Conservation (phyloP, 345 rosid genomes). For the Brassica napus region DNA sequence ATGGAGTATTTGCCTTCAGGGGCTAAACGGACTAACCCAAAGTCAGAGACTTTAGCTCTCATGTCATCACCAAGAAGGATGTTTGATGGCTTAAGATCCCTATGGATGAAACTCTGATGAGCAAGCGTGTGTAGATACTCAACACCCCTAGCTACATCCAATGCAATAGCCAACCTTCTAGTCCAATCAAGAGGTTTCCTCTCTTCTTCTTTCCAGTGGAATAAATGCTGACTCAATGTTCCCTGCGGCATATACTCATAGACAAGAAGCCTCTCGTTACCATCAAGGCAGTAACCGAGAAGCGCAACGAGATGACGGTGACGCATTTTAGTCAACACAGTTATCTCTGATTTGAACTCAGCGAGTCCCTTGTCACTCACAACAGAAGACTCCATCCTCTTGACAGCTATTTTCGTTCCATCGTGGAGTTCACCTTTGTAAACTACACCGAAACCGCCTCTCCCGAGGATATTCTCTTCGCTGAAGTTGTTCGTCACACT, state of each 20-base stretch:
- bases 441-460: conserved; percentile 86
- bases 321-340: conserved; percentile 78
- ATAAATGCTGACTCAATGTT: conserved; percentile 53
- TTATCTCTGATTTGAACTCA: conserved; percentile 80
- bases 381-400: conserved; percentile 73
- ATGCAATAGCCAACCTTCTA: conserved; percentile 42
- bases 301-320: conserved; percentile 84
- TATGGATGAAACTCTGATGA: not conserved
- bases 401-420: conserved; percentile 87
- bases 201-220: conserved; percentile 52
- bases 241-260: conserved; percentile 71
- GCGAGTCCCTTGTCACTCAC: conserved; percentile 59
- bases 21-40: conserved; percentile 25
- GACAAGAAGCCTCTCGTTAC: conserved; percentile 78
- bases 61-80: not conserved
- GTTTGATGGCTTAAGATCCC: not conserved
- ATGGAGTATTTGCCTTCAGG: not conserved
- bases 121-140: not conserved
- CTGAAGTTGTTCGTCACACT: conserved; percentile 74
- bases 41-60: not conserved
- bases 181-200: conserved; percentile 58
- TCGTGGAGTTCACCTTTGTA: conserved; percentile 84
- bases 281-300: conserved; percentile 84
- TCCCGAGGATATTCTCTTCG: conserved; percentile 72
- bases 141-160: not conserved